Conservation (phyloP, 1,139 yeast genomes). For the Lodderomyces parapsilosis region DNA sequence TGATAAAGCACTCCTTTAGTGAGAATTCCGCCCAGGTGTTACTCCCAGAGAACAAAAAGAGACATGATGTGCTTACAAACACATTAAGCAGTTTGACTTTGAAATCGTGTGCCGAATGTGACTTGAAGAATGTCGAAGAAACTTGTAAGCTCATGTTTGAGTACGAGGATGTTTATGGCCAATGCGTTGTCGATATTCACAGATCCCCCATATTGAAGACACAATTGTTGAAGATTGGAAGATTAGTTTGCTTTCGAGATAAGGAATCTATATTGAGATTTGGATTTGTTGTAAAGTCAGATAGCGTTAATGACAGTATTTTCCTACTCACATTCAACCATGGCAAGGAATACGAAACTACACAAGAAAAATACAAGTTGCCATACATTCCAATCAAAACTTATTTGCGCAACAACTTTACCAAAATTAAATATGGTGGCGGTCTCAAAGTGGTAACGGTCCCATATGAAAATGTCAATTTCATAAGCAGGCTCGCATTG, state of each 20-base stretch:
- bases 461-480: conserved; percentile 47
- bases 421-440: conserved; percentile 31
- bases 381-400: conserved; percentile 51
- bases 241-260: conserved; percentile 61
- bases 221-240: conserved; percentile 51
- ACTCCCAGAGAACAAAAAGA: conserved; percentile 80
- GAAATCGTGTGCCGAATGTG: conserved; percentile 37
- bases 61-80: conserved; percentile 52
- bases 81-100: conserved; percentile 41
- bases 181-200: conserved; percentile 48
- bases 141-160: conserved; percentile 46
- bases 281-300: conserved; percentile 55
- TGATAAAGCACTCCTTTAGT: conserved; percentile 93
- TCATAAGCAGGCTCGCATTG: conserved; percentile 47
- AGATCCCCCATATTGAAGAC: conserved; percentile 46
- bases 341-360: conserved; percentile 36
- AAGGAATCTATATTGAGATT: conserved; percentile 35
- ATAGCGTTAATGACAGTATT: conserved; percentile 25
- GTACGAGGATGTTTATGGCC: conserved; percentile 42
- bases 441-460: conserved; percentile 43
- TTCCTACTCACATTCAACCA: conserved; percentile 46
- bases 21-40: conserved; percentile 86
- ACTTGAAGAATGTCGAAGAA: conserved; percentile 40
- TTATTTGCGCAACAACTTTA: conserved; percentile 28
- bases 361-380: conserved; percentile 28